Evolutionary conservation across 768 basidiomycete genomes (phyloP).

Genomic region (Clavaria fumosa): DNA sequence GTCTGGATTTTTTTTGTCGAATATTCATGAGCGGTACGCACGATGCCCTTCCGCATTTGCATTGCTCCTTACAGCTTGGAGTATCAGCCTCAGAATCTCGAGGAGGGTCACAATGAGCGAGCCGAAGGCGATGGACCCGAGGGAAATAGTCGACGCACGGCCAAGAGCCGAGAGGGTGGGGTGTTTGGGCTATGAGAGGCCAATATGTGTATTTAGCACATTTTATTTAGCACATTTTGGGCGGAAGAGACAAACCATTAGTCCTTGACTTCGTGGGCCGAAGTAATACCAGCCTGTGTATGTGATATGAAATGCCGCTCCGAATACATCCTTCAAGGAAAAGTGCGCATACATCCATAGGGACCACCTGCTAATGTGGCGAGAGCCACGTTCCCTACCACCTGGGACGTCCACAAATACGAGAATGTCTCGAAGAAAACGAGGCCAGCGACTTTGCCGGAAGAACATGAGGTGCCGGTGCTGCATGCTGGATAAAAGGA

Average conservation of each 20-base stretch:
- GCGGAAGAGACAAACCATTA: conserved; percentile 32
- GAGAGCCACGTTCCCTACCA: conserved; percentile 63
- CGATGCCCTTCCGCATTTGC: conserved; percentile 51
- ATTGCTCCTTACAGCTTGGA: conserved; percentile 42
- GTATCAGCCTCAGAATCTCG: conserved; percentile 47
- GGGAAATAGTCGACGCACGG: conserved; percentile 60
- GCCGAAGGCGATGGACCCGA: conserved; percentile 78
- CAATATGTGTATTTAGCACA: neutral
- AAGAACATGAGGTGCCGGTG: conserved; percentile 41
- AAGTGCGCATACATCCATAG: conserved; percentile 31
- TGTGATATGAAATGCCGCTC: conserved; percentile 9
- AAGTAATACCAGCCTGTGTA: conserved; percentile 61
- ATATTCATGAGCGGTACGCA: conserved; percentile 21
- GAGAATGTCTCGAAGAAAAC: conserved; percentile 68
- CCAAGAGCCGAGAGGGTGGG: conserved; percentile 57
- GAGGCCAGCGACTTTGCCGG: conserved; percentile 60
- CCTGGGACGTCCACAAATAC: conserved; percentile 79
- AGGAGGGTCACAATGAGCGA: conserved; percentile 71
- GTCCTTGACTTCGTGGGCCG: conserved; percentile 48
- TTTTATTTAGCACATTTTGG: neutral
- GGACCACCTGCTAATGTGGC: conserved; percentile 72
- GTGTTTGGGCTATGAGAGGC: conserved; percentile 37
- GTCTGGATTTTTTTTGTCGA: neutral
- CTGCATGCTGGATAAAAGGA: conserved; percentile 27
- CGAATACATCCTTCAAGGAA: neutral